A percentile compares a stretch with the other conserved stretches of the same genome.
Conservation (phyloP, 2,329 filamentous ascomycete species). For the Stagonosporopsis vannaccii region DNA sequence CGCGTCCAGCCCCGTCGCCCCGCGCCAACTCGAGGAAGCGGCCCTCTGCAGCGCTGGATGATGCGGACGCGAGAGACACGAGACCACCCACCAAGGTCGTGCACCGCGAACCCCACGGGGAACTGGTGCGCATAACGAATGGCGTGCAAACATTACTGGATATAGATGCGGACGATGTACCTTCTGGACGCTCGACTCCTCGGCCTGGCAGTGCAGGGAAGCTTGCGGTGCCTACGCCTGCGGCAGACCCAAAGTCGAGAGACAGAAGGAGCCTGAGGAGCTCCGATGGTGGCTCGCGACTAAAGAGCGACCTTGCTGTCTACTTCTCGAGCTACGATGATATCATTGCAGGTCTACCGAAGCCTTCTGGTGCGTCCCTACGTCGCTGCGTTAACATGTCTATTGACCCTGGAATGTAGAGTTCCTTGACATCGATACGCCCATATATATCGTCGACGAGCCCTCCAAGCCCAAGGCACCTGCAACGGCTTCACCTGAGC, state of each 20-base stretch:
- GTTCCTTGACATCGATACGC: conserved; percentile 74
- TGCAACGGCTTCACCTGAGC: conserved; percentile 25
- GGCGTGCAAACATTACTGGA: conserved; percentile 49
- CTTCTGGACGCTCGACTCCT: conserved; percentile 43
- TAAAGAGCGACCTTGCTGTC: conserved; percentile 88
- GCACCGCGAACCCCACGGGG: conserved; percentile 51
- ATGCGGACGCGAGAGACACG: conserved; percentile 33
- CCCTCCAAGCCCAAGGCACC: conserved; percentile 44
- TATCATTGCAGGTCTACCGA: conserved; percentile 83
- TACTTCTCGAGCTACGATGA: conserved; percentile 97
- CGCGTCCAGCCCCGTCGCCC: conserved; percentile 26
- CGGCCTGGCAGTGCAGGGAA: conserved; percentile 36
- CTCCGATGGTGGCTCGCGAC: conserved; percentile 79
- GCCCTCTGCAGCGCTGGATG: conserved; percentile 38
- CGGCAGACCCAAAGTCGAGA: conserved; percentile 39
- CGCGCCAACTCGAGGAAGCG: conserved; percentile 42
- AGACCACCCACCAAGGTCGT: conserved; percentile 53
- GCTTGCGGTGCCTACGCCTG: conserved; percentile 36
- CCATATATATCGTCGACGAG: conserved; percentile 73
- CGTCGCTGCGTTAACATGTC: conserved; percentile 11
- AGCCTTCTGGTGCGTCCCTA: conserved; percentile 71
- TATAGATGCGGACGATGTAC: conserved; percentile 43
- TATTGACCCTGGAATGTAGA: conserved; percentile 60
- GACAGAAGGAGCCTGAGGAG: conserved; percentile 83
- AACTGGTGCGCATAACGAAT: conserved; percentile 53